Evolutionary conservation across 257 asterid species (phyloP), one percentile per base, ranked within the genome.

Genomic region (Plantago ovata): DNA sequence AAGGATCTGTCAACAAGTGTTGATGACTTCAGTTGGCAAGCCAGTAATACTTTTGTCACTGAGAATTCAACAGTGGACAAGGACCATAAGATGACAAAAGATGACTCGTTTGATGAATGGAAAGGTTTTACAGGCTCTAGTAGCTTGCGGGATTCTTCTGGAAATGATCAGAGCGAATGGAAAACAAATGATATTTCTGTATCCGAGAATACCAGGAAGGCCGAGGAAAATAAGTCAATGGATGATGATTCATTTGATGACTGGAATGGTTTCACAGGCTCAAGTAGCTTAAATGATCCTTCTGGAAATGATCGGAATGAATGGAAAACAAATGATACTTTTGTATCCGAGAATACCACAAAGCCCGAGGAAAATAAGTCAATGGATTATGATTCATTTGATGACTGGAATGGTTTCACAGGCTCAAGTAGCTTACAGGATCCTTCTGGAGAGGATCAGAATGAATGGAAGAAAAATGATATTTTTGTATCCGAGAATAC

Each of bases 101-200:
- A 66, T 20, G 77, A 76, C 46, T 55, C 73, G 13, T 70, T 72
- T 68, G 83, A 69, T 45, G 91, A 76, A 4, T 86, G 97, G 97
- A 63, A 84, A 79, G 84, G 80, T 66, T 83, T 89, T 71, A 72
- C 86, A 4, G 75, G 81, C 77, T 76, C 85, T 19, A 55, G 76
- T 53, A 63, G 68, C 65, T 57, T 51, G 49, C 77, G 78, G 53
- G 75, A 56, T 72, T 77, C 82, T 64, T 68, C 79, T 32, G 61
- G 61, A 50, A 72, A 45, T 73, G 71, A 57, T 45, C 62, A 69
- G 77, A 58, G 43, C 40, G 69, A 38, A 18, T 13, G 23, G 36
- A 10, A 23, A 50, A 50, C 14, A 32, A 4, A 9, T 50, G 28
- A 50, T 49, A 5, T 33, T 21, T 10, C 3, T 3, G 5, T 12